Conservation (phyloP, 1,139 yeast species). For the Keqinozyma sinolaborantium region DNA sequence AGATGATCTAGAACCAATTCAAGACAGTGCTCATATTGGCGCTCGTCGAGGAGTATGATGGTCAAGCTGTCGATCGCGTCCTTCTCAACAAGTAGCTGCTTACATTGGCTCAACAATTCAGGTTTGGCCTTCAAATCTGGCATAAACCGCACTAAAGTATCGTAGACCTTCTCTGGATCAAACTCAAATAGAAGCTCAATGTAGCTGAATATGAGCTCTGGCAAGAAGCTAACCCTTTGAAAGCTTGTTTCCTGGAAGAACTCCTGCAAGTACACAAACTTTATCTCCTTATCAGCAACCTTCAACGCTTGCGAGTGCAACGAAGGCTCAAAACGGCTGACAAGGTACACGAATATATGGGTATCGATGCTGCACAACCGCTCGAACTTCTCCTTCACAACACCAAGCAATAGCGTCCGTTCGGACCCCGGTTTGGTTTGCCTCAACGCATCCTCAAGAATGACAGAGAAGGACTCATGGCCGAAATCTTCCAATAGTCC, state of each 20-base stretch:
- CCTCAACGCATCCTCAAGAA: slow-evolving; percentile 39
- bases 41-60: slow-evolving; percentile 18
- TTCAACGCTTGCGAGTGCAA: slow-evolving; percentile 34
- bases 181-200: slow-evolving; percentile 25
- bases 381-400: slow-evolving; percentile 35
- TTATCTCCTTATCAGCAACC: slow-evolving; percentile 19
- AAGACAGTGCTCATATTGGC: slow-evolving; percentile 24
- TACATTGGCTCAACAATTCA: slow-evolving; percentile 13
- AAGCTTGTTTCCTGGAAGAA: slow-evolving; percentile 12
- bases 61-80: slow-evolving; percentile 31
- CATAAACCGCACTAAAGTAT: slow-evolving; percentile 9
- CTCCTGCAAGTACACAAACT: slow-evolving; percentile 25
- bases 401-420: slow-evolving; percentile 25
- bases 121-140: slow-evolving; percentile 1
- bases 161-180: slow-evolving; percentile 14
- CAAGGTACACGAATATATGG: slow-evolving; percentile 29
- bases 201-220: slow-evolving; percentile 23
- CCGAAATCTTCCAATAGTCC: slow-evolving; percentile 5
- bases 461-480: slow-evolving; percentile 13
- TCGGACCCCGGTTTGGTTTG: slow-evolving; percentile 27
- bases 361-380: slow-evolving; percentile 32
- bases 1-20: slow-evolving; percentile 21
- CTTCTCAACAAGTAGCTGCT: slow-evolving; percentile 18
- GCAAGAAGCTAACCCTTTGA: slow-evolving; percentile 1
- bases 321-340: slow-evolving; percentile 33